phyloP scores from a whole-genome alignment of 257 asterid genomes.

The Capsicum pubescens region DNA sequence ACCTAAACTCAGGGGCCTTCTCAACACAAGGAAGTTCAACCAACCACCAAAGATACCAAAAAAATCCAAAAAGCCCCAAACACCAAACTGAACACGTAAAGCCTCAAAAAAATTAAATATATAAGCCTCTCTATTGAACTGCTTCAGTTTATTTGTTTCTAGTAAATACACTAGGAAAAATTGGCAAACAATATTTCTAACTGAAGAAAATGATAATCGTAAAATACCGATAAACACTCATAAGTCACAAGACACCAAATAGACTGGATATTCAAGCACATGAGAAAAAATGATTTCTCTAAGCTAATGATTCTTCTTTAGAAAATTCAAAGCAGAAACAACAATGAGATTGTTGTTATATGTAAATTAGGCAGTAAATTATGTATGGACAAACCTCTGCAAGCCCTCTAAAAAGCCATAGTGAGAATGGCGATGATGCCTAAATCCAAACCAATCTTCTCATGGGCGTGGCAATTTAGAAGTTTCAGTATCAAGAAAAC shows the following conservation, averaged over 20 bases:
- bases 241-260: slow-evolving; percentile 5
- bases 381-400: slow-evolving; percentile 45
- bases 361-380: background rate
- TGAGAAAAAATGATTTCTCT: slow-evolving; percentile 13
- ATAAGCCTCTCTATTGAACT: background rate
- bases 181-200: background rate
- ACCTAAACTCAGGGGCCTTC: too few relatives aligned
- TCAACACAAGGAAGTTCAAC: too few relatives aligned
- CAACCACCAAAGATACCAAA: background rate
- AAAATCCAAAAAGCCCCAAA: background rate
- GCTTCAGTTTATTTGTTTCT: background rate
- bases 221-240: background rate
- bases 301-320: background rate
- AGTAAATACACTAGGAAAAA: background rate
- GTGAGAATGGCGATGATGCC: slow-evolving; percentile 45
- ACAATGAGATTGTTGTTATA: background rate
- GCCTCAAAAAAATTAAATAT: background rate
- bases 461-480: slow-evolving; percentile 38
- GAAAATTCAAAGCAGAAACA: background rate
- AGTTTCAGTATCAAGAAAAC: slow-evolving; percentile 43
- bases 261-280: background rate
- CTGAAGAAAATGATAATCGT: background rate
- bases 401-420: slow-evolving; percentile 44
- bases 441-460: slow-evolving; percentile 38
- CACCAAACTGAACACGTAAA: background rate